A percentile compares a stretch with the other conserved stretches of the same genome.
phyloP scores from a whole-genome alignment of 352 stramenopile genomes.

The Thalassiosira livingstoniorum region DNA sequence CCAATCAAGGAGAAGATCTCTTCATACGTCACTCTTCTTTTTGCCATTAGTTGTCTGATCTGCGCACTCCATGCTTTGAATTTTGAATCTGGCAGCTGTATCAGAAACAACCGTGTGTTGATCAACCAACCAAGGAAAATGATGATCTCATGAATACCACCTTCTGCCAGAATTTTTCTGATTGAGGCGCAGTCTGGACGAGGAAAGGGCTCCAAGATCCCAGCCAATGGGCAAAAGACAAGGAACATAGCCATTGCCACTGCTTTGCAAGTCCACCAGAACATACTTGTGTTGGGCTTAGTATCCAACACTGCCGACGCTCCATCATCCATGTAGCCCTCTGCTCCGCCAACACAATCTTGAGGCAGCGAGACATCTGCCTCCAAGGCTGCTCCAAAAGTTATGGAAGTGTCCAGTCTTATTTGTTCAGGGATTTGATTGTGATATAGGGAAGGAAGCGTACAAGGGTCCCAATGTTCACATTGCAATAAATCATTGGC shows the following conservation, averaged over 20 bases:
- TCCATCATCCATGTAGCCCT: not conserved
- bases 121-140: not conserved
- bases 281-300: not conserved
- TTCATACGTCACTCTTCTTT: not conserved
- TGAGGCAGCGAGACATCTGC: not conserved
- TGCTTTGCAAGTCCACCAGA: not conserved
- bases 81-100: not conserved
- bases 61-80: not conserved
- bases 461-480: not conserved
- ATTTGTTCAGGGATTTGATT: not conserved
- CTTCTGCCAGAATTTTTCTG: not conserved
- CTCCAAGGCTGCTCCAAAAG: not conserved
- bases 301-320: not conserved
- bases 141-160: not conserved
- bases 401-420: not conserved
- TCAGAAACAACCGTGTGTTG: not conserved
- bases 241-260: not conserved
- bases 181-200: not conserved
- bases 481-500: not conserved
- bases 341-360: not conserved
- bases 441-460: not conserved
- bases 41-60: not conserved
- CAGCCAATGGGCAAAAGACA: not conserved
- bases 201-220: not conserved
- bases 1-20: not conserved